Evolutionary conservation across 1,284 basidiomycete genomes (phyloP).

Genomic region (Cutaneotrichosporon dermatis): DNA sequence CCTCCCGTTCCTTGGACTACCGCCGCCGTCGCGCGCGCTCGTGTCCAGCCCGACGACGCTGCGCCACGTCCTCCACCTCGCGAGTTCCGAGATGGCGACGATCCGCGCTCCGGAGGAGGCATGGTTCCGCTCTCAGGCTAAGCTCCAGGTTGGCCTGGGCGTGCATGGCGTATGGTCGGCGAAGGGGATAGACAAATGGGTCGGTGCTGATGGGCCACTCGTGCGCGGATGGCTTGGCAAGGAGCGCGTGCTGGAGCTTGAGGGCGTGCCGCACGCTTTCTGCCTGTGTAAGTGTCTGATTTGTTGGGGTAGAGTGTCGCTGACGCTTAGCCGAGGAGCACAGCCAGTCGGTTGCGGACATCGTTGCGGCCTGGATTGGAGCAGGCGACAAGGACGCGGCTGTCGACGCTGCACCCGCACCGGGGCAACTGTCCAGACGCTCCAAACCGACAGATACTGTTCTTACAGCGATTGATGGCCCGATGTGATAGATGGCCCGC

Average conservation of each 20-base stretch:
- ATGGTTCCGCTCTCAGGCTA: constrained; percentile 29
- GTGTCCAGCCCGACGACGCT: constrained; percentile 38
- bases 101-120: constrained; percentile 41
- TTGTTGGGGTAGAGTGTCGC: not conserved
- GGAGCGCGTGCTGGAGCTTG: constrained; percentile 25
- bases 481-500: no score
- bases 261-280: constrained; percentile 42
- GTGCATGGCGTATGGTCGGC: constrained; percentile 36
- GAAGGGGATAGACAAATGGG: constrained; percentile 40
- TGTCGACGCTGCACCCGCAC: not conserved
- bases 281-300: constrained; percentile 34
- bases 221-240: constrained; percentile 31
- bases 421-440: no score
- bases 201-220: constrained; percentile 39
- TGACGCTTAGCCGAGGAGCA: constrained; percentile 27
- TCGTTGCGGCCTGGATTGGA: constrained; percentile 33
- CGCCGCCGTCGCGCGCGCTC: constrained; percentile 32
- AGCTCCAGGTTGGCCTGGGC: constrained; percentile 3
- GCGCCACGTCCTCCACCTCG: constrained; percentile 36
- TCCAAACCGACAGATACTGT: no score
- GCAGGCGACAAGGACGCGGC: not conserved
- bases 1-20: constrained; percentile 28
- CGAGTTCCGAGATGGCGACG: constrained; percentile 40
- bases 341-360: constrained; percentile 31
- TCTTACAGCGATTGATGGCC: no score